Evolutionary conservation across 768 basidiomycete species (phyloP).

Genomic region (Tricholoma matsutake): DNA sequence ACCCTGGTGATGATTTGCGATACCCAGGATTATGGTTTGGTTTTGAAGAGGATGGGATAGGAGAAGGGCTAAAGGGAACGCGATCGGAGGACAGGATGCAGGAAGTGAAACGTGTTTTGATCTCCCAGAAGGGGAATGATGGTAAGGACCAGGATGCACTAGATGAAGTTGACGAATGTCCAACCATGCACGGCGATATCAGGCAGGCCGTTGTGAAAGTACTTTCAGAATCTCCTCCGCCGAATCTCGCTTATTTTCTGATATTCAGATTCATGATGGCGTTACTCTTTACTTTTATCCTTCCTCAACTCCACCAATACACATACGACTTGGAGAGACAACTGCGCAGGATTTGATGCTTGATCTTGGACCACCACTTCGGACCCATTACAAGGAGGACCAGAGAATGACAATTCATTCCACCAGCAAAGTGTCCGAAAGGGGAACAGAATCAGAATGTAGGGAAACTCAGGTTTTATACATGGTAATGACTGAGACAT

Average conservation of each 20-base stretch:
- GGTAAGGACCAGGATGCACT: slow-evolving; percentile 61
- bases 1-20: slow-evolving; percentile 68
- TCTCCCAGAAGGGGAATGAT: slow-evolving; percentile 65
- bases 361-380: slow-evolving; percentile 76
- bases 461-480: background rate
- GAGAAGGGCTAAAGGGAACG: slow-evolving; percentile 50
- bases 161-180: slow-evolving; percentile 65
- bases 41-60: slow-evolving; percentile 71
- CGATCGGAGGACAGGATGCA: slow-evolving; percentile 63
- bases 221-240: slow-evolving; percentile 5
- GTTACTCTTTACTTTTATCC: slow-evolving; percentile 69
- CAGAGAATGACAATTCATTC: slow-evolving; percentile 84
- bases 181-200: slow-evolving; percentile 71
- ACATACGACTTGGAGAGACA: slow-evolving; percentile 67
- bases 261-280: slow-evolving; percentile 63
- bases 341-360: slow-evolving; percentile 79
- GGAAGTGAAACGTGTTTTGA: slow-evolving; percentile 72
- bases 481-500: slow-evolving; percentile 3
- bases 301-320: slow-evolving; percentile 45
- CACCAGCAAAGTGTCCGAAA: slow-evolving; percentile 41
- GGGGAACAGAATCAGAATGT: slow-evolving; percentile 51
- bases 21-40: slow-evolving; percentile 86
- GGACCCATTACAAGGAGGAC: slow-evolving; percentile 85
- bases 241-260: background rate
- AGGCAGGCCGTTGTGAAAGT: slow-evolving; percentile 68